phyloP scores from a whole-genome alignment of 805 yeast genomes.

The Torulaspora delbrueckii region DNA sequence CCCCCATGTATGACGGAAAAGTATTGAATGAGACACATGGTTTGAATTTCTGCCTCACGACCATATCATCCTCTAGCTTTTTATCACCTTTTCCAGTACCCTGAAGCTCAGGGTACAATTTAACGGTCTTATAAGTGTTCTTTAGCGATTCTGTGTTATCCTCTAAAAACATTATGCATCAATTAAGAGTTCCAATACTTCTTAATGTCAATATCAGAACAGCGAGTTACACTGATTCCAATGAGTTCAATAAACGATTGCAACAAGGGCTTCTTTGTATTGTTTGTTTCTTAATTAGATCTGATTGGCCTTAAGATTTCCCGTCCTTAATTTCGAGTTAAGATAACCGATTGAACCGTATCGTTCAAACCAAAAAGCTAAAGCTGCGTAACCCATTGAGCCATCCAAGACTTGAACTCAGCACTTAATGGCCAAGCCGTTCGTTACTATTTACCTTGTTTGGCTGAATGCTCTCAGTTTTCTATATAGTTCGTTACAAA shows the following conservation, averaged over 20 bases:
- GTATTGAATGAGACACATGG: conserved; percentile 36
- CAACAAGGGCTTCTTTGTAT: neutral
- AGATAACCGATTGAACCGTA: neutral
- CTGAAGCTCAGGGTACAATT: conserved; percentile 9
- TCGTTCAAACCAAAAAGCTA: neutral
- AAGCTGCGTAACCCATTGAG: neutral
- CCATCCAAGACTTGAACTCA: neutral
- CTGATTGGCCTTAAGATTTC: neutral
- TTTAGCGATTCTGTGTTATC: conserved; percentile 14
- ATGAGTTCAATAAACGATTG: neutral
- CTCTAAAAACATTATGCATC: conserved; percentile 6
- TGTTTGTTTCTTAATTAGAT: neutral
- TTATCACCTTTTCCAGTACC: neutral
- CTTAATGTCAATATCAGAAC: neutral
- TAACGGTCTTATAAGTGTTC: conserved; percentile 16
- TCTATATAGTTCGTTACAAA: neutral
- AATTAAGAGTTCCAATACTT: neutral
- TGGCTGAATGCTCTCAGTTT: neutral
- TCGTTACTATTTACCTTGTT: no score
- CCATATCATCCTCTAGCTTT: neutral
- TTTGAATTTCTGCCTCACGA: conserved; percentile 7
- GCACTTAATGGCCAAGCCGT: no score
- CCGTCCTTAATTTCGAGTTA: neutral
- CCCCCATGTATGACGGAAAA: conserved; percentile 28
- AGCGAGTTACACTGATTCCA: neutral